Conservation (phyloP, 345 rosid species). For the Durio zibethinus region DNA sequence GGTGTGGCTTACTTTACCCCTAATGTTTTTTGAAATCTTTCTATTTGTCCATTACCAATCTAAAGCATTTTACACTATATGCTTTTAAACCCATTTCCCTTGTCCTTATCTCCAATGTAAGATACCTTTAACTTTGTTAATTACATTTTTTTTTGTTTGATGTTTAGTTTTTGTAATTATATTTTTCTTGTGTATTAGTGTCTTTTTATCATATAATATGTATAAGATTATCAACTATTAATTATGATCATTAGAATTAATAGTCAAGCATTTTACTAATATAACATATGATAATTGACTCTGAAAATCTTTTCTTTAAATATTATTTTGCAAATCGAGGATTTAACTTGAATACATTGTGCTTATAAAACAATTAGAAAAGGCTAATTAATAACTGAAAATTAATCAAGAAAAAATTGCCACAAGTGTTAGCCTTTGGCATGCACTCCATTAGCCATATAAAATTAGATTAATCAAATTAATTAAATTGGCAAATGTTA, state of each 20-base stretch:
- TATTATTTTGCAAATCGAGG: background rate
- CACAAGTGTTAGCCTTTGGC: too few relatives aligned
- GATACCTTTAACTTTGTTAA: background rate
- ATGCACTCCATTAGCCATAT: too few relatives aligned
- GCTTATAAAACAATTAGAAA: background rate
- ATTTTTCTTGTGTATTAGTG: background rate
- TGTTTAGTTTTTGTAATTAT: background rate
- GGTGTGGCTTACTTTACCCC: background rate
- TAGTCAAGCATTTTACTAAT: too few relatives aligned
- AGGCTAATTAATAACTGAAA: background rate
- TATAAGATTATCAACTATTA: too few relatives aligned
- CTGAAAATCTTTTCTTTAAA: background rate
- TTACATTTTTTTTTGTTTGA: background rate
- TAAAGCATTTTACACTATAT: background rate
- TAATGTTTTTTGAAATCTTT: background rate
- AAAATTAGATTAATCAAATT: too few relatives aligned
- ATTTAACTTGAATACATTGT: background rate
- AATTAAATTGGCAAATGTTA: too few relatives aligned
- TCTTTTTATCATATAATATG: too few relatives aligned
- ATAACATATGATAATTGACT: too few relatives aligned
- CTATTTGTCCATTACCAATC: constrained; percentile 7
- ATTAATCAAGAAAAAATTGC: background rate
- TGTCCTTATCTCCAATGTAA: background rate
- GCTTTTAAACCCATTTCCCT: background rate
- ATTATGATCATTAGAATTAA: too few relatives aligned